Evolutionary conservation across 164 flowering plant species (phyloP).

Genomic region (Nymphaea thermarum): DNA sequence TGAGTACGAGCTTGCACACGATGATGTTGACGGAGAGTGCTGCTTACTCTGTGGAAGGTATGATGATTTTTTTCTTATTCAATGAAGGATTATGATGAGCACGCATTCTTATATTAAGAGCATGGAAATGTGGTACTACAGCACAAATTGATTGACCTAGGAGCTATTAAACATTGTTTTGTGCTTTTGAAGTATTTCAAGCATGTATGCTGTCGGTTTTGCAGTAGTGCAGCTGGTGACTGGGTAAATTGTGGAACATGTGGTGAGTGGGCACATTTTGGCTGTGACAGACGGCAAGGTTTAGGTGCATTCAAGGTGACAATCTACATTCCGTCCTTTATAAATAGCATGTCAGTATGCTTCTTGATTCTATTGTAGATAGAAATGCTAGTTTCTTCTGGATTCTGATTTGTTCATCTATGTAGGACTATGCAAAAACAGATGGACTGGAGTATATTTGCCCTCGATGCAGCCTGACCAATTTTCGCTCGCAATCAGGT

Average conservation of each 20-base stretch:
- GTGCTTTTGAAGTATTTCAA: no score
- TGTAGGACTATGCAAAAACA: slow-evolving; percentile 97
- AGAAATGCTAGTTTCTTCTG: not conserved
- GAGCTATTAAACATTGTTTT: no score
- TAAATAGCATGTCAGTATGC: no score
- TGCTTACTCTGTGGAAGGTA: slow-evolving; percentile 96
- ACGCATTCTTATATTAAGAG: no score
- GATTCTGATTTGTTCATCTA: not conserved
- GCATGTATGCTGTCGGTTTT: not conserved
- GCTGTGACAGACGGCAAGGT: slow-evolving; percentile 93
- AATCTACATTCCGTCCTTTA: not conserved
- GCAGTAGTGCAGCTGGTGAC: slow-evolving; percentile 98
- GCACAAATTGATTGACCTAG: no score
- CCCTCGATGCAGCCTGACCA: slow-evolving; percentile 85
- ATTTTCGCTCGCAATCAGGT: slow-evolving; percentile 45
- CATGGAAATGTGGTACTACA: no score
- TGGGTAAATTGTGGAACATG: slow-evolving; percentile 99
- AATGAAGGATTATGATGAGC: no score
- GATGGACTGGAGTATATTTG: slow-evolving; percentile 97
- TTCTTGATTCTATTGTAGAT: no score
- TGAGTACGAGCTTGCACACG: slow-evolving; percentile 96
- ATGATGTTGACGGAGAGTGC: slow-evolving; percentile 98
- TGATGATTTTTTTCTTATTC: not conserved
- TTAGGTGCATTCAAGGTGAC: slow-evolving; percentile 96
- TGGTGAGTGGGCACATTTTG: slow-evolving; percentile 99